Conservation (phyloP, 2,329 filamentous ascomycete genomes). For the Fusarium aywerte region DNA sequence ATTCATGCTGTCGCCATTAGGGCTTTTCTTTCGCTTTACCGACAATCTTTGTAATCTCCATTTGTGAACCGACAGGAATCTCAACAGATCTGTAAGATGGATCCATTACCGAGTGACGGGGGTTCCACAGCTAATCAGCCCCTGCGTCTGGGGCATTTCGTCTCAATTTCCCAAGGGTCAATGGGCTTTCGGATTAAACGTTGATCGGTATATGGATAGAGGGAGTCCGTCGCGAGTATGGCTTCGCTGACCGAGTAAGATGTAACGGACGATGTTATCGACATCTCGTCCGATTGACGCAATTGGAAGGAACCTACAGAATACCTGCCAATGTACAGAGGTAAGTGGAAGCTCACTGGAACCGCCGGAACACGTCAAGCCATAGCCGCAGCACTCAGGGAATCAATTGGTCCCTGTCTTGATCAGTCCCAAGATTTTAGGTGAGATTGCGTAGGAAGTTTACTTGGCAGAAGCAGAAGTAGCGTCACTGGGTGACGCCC, state of each 20-base stretch:
- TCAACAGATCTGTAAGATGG: constrained; percentile 38
- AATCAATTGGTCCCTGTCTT: constrained; percentile 22
- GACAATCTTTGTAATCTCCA: constrained; percentile 10
- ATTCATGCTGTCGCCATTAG: constrained; percentile 21
- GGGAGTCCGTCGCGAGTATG: not conserved
- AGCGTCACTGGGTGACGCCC: constrained; percentile 36
- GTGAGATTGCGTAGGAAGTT: constrained; percentile 22
- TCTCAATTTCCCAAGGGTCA: constrained; percentile 17
- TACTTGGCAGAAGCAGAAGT: constrained; percentile 35
- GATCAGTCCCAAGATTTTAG: constrained; percentile 16
- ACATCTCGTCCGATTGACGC: constrained; percentile 14
- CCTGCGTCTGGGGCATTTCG: constrained; percentile 39
- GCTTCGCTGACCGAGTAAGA: not conserved
- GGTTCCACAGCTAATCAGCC: constrained; percentile 46
- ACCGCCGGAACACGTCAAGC: constrained; percentile 41
- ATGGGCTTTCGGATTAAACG: not conserved
- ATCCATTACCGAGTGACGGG: constrained; percentile 29
- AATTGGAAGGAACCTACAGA: constrained; percentile 5
- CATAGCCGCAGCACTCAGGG: constrained; percentile 33
- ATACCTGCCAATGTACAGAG: no score
- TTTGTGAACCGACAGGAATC: constrained; percentile 27
- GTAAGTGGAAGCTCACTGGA: constrained; percentile 27
- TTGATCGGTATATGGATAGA: not conserved
- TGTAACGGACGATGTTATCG: not conserved
- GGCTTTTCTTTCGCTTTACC: constrained; percentile 19